Evolutionary conservation across 768 basidiomycete genomes (phyloP), one percentile per base, ranked within the genome.

Genomic region (Naganishia kalamii): DNA sequence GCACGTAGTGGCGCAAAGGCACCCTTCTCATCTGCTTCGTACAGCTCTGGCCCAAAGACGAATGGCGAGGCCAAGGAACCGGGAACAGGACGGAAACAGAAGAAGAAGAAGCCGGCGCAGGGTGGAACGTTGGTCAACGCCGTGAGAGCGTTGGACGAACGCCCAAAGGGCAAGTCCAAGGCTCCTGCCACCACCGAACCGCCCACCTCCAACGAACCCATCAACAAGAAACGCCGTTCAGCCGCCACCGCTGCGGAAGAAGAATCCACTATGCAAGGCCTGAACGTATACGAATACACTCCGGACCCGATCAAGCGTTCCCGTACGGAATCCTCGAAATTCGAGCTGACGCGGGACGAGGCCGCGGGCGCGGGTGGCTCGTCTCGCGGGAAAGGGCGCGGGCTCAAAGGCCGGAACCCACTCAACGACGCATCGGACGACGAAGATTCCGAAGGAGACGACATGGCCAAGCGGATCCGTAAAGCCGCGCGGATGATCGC

Each of bases 401-500:
- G 61, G 29, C 40, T 61, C 17, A 30, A 21, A 13, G 51, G 41
- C 21, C 49, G 25, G 30, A 65, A 65, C 13, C 62, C 62, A 15
- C 46, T 19, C 29, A 71, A 72, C 19, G 69, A 69, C 30, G 73
- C 75, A 30, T 68, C 72, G 10, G 72, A 71, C 44, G 78, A 78
- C 27, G 77, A 76, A 19, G 77, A 72, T 21, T 75, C 75, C 17
- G 79, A 75, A 10, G 81, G 72, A 13, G 75, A 74, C 8, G 77
- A 78, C 48, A 75, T 79, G 71, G 68, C 72, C 37, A 70, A 67
- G 37, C 63, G 76, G 63, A 77, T 79, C 19, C 60, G 72, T 30
- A 73, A 74, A 66, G 54, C 76, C 23, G 75, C 71, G 8, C 74
- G 77, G 74, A 75, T 72, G 70, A 77, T 76, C 61, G 75, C 75